These are phyloP conservation scores for Ilex asprella DNA, from an alignment of 257 asterid species.

Conservation along the genomic window DNA sequence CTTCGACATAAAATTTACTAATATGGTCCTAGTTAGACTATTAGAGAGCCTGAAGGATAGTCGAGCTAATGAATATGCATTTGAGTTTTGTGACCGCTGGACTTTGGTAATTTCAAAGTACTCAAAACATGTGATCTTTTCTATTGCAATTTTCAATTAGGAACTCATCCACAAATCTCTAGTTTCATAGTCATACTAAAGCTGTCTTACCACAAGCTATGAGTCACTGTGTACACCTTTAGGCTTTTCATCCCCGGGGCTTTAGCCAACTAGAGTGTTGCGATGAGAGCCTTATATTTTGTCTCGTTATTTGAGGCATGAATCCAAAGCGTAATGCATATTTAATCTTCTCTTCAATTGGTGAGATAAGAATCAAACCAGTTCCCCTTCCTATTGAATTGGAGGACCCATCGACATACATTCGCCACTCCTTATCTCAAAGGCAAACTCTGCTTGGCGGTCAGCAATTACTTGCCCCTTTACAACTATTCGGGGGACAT, in stretches of 20 bases:
- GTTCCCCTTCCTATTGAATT: no score
- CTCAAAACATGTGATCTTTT: neutral
- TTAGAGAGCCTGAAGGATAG: no score
- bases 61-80: no score
- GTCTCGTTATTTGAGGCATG: neutral
- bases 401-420: neutral
- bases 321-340: neutral
- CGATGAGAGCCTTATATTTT: neutral
- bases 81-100: neutral
- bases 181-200: neutral
- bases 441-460: neutral
- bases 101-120: neutral
- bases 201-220: neutral
- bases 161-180: neutral
- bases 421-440: neutral
- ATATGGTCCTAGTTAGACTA: no score
- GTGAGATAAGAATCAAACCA: no score
- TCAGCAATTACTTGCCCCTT: neutral
- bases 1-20: no score
- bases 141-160: neutral
- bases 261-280: neutral
- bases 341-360: neutral
- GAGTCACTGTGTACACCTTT: neutral
- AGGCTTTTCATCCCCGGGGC: neutral
- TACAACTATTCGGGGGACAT: no score